Conservation (phyloP, 2,329 filamentous ascomycete genomes). For the Ceratocystis harringtonii region DNA sequence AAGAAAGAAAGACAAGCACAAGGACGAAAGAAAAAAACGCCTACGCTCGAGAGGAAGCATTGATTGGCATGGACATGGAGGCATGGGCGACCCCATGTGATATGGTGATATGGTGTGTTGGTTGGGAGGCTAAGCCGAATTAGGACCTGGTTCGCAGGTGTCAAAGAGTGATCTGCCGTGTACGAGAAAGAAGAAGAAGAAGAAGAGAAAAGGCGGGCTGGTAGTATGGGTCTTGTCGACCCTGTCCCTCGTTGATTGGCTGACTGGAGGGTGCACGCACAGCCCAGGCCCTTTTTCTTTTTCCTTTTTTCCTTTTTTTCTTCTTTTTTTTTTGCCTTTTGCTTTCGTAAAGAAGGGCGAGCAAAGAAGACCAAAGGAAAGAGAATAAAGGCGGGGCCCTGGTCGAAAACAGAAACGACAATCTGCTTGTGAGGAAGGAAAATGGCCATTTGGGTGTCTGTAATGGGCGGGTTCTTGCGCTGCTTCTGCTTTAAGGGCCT, state of each 20-base stretch:
- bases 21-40: background rate
- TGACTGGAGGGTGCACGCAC: background rate
- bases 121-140: background rate
- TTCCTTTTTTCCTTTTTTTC: no score
- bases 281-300: background rate
- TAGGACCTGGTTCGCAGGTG: background rate
- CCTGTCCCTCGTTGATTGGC: background rate
- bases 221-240: background rate
- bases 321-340: background rate
- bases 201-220: conserved; percentile 2
- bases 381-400: background rate
- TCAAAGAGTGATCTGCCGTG: conserved; percentile 1
- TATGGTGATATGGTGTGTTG: background rate
- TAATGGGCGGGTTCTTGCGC: no score
- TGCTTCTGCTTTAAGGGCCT: no score
- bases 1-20: background rate
- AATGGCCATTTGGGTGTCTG: background rate
- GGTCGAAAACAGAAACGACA: background rate
- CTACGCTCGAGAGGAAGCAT: background rate
- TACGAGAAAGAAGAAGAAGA: background rate
- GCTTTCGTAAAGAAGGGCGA: background rate
- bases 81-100: background rate
- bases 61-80: no score
- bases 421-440: background rate
- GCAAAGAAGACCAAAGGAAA: background rate